Evolutionary conservation across 768 basidiomycete genomes (phyloP).

Genomic region (Phaeotremella skinneri): DNA sequence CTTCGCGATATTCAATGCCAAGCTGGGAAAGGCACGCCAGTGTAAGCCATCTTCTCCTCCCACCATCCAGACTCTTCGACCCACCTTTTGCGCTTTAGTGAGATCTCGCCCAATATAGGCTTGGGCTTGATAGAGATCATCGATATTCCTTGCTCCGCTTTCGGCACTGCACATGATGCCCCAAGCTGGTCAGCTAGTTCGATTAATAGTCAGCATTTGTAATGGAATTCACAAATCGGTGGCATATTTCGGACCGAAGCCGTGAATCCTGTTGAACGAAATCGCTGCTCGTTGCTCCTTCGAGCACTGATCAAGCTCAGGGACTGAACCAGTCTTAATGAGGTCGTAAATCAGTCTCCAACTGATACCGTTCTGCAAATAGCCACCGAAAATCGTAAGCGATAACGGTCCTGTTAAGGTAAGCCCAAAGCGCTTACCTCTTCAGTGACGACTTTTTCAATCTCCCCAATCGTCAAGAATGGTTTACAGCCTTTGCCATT

Average conservation of each 20-base stretch:
- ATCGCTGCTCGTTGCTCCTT: conserved; percentile 28
- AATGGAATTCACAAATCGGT: conserved; percentile 28
- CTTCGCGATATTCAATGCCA: conserved; percentile 34
- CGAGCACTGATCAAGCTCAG: conserved; percentile 28
- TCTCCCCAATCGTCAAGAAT: conserved; percentile 29
- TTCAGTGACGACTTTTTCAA: conserved; percentile 36
- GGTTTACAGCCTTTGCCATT: conserved; percentile 22
- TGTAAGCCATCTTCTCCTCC: background rate
- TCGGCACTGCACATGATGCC: conserved; percentile 33
- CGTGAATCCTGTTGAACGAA: conserved; percentile 40
- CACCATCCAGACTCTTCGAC: background rate
- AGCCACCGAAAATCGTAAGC: background rate
- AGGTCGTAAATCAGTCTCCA: conserved; percentile 42
- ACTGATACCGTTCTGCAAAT: conserved; percentile 39
- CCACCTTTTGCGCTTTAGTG: conserved; percentile 36
- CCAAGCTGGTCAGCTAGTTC: no score
- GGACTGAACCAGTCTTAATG: conserved; percentile 29
- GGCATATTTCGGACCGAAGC: conserved; percentile 33
- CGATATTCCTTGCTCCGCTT: conserved; percentile 33
- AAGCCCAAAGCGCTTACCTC: no score
- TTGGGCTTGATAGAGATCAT: conserved; percentile 32
- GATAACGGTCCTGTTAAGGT: no score
- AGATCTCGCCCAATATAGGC: conserved; percentile 21
- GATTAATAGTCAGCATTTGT: no score
- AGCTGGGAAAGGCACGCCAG: conserved; percentile 35